Percentiles rank a stretch among this genome's conserved stretches.
Evolutionary conservation across 2,329 filamentous ascomycete genomes (phyloP).

Genomic region (Graphiopsis chlorocephala): DNA sequence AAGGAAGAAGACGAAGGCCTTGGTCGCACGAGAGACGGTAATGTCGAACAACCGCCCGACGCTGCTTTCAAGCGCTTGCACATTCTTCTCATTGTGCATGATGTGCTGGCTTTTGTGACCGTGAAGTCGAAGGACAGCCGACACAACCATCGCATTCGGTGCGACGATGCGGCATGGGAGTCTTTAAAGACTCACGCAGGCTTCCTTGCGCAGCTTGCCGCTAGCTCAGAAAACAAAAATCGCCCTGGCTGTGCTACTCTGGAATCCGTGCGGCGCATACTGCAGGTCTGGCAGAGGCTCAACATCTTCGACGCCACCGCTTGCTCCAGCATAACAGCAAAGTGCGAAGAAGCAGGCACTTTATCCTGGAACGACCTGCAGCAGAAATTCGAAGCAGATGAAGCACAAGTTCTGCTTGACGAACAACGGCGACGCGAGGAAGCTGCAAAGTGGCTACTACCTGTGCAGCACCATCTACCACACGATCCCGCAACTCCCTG

Average conservation of each 20-base stretch:
- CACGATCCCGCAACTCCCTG: conserved; percentile 29
- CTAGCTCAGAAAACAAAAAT: not conserved
- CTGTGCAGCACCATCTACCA: conserved; percentile 26
- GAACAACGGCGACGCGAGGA: conserved; percentile 15
- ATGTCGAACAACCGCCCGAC: conserved; percentile 20
- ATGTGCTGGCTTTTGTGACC: conserved; percentile 17
- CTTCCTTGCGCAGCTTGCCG: conserved; percentile 17
- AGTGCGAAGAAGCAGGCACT: conserved; percentile 2
- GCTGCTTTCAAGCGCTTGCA: conserved; percentile 25
- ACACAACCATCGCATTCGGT: not conserved
- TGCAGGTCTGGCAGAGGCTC: conserved; percentile 11
- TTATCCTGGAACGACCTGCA: conserved; percentile 11
- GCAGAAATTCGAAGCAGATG: conserved; percentile 11
- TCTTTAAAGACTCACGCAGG: conserved; percentile 8
- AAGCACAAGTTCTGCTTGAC: conserved; percentile 11
- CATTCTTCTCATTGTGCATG: conserved; percentile 23
- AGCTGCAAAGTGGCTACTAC: conserved; percentile 21
- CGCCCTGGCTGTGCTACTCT: not conserved
- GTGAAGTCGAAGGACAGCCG: not conserved
- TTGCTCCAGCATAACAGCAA: not conserved
- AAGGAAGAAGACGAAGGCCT: conserved; percentile 20
- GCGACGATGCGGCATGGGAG: not conserved
- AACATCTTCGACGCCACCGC: conserved; percentile 6
- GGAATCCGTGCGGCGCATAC: not conserved
- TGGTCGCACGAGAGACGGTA: conserved; percentile 16